These are phyloP conservation scores for Bathelium albidoporum DNA, from an alignment of 495 filamentous ascomycete species.

Conservation along the genomic window DNA sequence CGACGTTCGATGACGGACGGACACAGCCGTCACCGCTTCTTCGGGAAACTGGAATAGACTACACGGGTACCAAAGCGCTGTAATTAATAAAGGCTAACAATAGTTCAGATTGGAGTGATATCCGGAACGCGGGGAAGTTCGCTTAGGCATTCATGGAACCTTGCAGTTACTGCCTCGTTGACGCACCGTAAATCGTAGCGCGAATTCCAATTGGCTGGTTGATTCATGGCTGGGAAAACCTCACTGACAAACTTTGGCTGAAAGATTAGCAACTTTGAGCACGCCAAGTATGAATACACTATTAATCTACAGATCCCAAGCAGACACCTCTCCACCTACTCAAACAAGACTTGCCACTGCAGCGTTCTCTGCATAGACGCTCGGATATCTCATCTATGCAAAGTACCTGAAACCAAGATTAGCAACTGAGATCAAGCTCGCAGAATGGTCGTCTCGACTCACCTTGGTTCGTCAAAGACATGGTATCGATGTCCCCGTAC, in stretches of 20 bases:
- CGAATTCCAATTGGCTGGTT: neutral
- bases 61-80: too few species aligned
- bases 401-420: neutral
- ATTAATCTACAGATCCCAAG: too few species aligned
- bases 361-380: too few species aligned
- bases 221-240: too few species aligned
- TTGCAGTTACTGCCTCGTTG: too few species aligned
- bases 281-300: neutral
- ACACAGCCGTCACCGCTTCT: too few species aligned
- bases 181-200: too few species aligned
- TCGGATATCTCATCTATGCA: neutral
- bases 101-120: neutral
- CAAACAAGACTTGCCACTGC: neutral
- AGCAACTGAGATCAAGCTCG: neutral
- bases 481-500: conserved; percentile 88
- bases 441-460: conserved; percentile 21
- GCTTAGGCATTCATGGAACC: neutral
- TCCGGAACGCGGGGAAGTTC: neutral
- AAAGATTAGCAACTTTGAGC: too few species aligned
- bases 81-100: too few species aligned
- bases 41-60: too few species aligned
- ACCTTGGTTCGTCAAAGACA: conserved; percentile 90
- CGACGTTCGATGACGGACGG: too few species aligned
- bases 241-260: too few species aligned
- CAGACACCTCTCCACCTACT: neutral